Evolutionary conservation across 305 asterid species (phyloP), one percentile per base, ranked within the genome.

Genomic region (Solanum hybrid): DNA sequence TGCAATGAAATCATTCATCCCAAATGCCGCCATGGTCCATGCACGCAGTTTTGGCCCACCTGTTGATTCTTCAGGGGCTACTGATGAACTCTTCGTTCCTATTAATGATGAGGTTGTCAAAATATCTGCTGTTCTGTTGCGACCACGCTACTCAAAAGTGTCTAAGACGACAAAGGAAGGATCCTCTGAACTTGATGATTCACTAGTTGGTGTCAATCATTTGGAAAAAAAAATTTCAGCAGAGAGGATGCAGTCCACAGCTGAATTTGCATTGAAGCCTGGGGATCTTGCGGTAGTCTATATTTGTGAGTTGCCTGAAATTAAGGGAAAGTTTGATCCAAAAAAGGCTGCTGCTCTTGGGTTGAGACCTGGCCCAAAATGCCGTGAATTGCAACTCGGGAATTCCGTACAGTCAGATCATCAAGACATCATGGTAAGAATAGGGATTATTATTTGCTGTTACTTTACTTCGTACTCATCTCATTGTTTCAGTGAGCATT

Each of bases 1-100:
- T 92, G 99, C 99, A 42, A 96, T 97, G 98, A 95, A 91, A 91
- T 93, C 97, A 31, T 97, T 97, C 92, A 92, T 97, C 79, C 99
- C 99, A 88, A 93, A 93, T 90, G 95, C 96, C 91, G 97, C 99
- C 87, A 93, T 94, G 98, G 98, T 94, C 90, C 95, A 95, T 91
- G 91, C 98, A 34, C 95, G 75, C 71, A 93, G 98, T 93, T 97
- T 97, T 93, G 99, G 98, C 87, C 95, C 94, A 42, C 86, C 88
- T 38, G 91, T 93, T 38, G 92, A 88, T 14, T 79, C 85, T 6
- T 86, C 92, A 40, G 89, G 72, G 86, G 91, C 45, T 71, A 88
- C 90, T 56, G 90, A 91, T 78, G 92, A 92, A 77, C 97, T 96
- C 88, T 90, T 94, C 31, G 95, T 95, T 91, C 97, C 95, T 86